Base-by-base conservation (phyloP, 768 basidiomycete genomes). In the Suillus clintonianus region DNA sequence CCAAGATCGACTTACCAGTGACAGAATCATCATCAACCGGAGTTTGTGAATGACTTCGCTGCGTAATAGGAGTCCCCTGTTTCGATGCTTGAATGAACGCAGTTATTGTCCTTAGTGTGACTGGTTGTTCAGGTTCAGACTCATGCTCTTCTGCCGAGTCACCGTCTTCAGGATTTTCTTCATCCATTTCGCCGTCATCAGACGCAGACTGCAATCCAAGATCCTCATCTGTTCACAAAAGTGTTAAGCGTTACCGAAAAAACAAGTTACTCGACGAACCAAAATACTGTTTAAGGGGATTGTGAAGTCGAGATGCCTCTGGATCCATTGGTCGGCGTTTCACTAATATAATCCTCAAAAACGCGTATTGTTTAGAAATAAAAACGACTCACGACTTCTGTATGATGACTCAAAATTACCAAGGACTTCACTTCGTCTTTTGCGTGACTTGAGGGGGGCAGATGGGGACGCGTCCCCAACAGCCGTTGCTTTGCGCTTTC, bases 151-250 rank as follows among this genome's bases (percentile, higher is more conserved):
- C 66, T 41, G 70, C 65, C 22, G 68, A 68, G 22, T 71, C 75
- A 9, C 64, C 68, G 9, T 68, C 68, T 8, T 66, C 71, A 39
- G 65, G 60, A 7, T 55, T 11, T 5, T 71, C 68, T 4, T 65
- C 51, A 41, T 62, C 60, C 11, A 27, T 15, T 14, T 74, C 75
- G 19, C 76, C 72, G 3, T 73, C 79, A 66, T 86, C 85, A 9
- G 82, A 84, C 24, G 80, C 86, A 32, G 86, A 86, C 36, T 85
- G 82, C 19, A 87, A 69, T 43, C 81, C 81, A 43, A 88, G 67
- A 50, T 82, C 78, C 62, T 77, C 69, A 8, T 73, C 82, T 80
- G 63, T 54, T 68, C 2, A 24, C 17, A 58, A 19, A 11, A 59
- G 32, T 43, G 37, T 19, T 4, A 24, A 22, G 13, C 22, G 37